Evolutionary conservation across 495 filamentous ascomycete genomes (phyloP).

Genomic region (Parathielavia hyrcaniae): DNA sequence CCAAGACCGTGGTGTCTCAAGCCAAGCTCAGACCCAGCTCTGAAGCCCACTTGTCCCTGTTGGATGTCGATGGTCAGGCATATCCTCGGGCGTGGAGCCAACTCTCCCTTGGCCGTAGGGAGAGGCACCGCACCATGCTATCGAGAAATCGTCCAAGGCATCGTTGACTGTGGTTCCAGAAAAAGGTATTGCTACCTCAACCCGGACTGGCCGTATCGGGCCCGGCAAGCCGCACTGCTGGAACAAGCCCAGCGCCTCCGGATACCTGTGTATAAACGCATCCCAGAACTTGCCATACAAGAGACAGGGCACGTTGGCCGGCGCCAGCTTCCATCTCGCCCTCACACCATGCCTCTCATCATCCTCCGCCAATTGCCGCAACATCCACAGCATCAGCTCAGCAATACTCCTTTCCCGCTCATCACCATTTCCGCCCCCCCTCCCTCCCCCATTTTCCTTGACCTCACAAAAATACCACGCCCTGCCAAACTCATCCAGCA

Average conservation of each 20-base stretch:
- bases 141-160: too few species aligned
- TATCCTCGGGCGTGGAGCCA: too few species aligned
- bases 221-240: background rate
- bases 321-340: background rate
- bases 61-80: too few species aligned
- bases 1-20: too few species aligned
- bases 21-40: too few species aligned
- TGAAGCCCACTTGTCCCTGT: too few species aligned
- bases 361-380: background rate
- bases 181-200: too few species aligned
- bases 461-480: constrained; percentile 4
- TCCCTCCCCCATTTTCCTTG: too few species aligned
- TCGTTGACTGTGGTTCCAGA: too few species aligned
- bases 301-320: background rate
- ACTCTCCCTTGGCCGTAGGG: too few species aligned
- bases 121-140: too few species aligned
- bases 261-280: background rate
- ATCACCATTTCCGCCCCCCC: background rate
- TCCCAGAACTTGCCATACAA: background rate
- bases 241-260: background rate
- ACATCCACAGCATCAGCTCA: background rate
- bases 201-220: too few species aligned
- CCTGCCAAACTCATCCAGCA: constrained; percentile 10
- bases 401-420: background rate
- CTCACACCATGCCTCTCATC: background rate